Conservation (phyloP, 257 asterid species). For the Ehretia macrophylla region DNA sequence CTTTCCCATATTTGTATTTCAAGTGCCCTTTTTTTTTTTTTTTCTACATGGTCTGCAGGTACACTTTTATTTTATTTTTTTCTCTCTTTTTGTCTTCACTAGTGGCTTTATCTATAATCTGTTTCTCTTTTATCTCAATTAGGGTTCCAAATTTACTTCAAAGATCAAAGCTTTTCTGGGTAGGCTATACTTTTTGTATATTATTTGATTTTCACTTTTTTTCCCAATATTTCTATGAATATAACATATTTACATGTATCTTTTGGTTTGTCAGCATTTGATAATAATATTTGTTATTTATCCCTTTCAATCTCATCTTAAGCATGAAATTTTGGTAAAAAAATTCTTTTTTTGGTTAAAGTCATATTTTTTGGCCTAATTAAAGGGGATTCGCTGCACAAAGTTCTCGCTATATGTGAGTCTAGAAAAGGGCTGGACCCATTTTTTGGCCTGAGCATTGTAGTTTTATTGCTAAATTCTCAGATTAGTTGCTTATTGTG, state of each 20-base stretch:
- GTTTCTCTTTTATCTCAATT: conserved; percentile 3
- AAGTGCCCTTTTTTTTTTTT: conserved; percentile 16
- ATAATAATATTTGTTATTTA: not conserved
- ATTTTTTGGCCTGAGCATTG: too few relatives aligned
- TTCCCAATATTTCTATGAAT: not conserved
- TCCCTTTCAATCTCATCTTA: not conserved
- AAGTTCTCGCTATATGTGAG: too few relatives aligned
- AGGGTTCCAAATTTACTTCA: conserved; percentile 13
- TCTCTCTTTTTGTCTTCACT: conserved; percentile 10
- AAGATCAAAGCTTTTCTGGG: conserved; percentile 15
- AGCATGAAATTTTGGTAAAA: not conserved
- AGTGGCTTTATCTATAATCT: conserved; percentile 16
- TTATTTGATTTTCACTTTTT: conserved; percentile 3
- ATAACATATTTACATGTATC: conserved; percentile 1
- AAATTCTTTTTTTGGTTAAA: conserved; percentile 9
- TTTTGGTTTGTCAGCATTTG: conserved; percentile 7
- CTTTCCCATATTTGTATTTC: conserved; percentile 4
- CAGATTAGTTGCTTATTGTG: conserved; percentile 9
- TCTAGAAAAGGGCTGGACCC: too few relatives aligned
- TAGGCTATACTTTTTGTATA: not conserved
- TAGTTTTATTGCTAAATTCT: not conserved
- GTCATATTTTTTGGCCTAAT: not conserved
- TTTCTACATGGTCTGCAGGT: conserved; percentile 38
- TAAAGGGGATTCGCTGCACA: too few relatives aligned
- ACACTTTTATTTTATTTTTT: conserved; percentile 1